Percentiles rank a stretch among this genome's conserved stretches.
phyloP scores from a whole-genome alignment of 1,284 basidiomycete genomes.

The Dichomitus squalens region DNA sequence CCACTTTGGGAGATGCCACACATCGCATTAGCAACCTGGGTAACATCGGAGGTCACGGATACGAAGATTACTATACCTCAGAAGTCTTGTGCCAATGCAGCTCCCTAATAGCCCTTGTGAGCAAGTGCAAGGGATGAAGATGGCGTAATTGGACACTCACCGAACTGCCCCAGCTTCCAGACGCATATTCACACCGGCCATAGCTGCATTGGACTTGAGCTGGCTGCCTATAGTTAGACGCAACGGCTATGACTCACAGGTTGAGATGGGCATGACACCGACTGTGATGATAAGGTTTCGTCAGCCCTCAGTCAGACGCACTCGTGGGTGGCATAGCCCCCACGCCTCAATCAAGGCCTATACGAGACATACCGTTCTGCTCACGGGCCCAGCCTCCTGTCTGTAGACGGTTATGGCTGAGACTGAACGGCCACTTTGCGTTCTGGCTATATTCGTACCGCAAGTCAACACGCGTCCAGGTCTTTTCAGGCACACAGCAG shows the following conservation, averaged over 20 bases:
- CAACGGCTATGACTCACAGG: conserved; percentile 39
- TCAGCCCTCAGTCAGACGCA: background rate
- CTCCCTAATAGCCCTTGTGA: conserved; percentile 45
- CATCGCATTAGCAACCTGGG: conserved; percentile 6
- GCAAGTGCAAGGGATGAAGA: background rate
- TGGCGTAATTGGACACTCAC: conserved; percentile 34
- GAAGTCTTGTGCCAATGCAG: conserved; percentile 73
- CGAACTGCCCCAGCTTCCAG: conserved; percentile 64
- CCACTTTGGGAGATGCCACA: conserved; percentile 45
- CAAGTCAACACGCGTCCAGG: background rate
- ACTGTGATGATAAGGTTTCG: conserved; percentile 35
- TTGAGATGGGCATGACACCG: conserved; percentile 61
- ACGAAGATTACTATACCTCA: conserved; percentile 44
- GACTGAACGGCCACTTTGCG: conserved; percentile 70
- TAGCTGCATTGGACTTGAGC: conserved; percentile 35
- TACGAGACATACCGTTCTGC: conserved; percentile 52
- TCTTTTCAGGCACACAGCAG: background rate
- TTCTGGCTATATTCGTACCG: conserved; percentile 42
- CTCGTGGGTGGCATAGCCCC: background rate
- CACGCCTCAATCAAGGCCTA: background rate
- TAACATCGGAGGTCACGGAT: background rate
- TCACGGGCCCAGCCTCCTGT: conserved; percentile 76
- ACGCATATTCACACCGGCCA: conserved; percentile 74
- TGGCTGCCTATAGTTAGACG: background rate
- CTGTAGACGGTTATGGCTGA: conserved; percentile 70